phyloP scores from a whole-genome alignment of 768 basidiomycete genomes.

The Tylopilus sp. region DNA sequence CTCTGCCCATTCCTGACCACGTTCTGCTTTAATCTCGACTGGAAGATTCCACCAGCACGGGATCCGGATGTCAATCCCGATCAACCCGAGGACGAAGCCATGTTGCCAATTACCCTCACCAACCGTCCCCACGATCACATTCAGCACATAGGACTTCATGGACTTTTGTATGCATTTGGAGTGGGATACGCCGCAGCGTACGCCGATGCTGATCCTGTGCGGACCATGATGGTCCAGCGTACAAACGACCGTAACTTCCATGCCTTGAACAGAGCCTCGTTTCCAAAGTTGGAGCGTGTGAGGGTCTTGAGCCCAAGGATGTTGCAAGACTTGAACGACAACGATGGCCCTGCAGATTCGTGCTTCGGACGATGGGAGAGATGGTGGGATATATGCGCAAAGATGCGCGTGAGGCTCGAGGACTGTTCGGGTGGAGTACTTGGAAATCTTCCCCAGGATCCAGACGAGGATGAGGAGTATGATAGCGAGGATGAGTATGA shows the following conservation, averaged over 20 bases:
- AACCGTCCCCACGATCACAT: slow-evolving; percentile 56
- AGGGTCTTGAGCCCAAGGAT: slow-evolving; percentile 55
- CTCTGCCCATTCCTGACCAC: slow-evolving; percentile 59
- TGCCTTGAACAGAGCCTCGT: slow-evolving; percentile 50
- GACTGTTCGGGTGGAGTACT: slow-evolving; percentile 71
- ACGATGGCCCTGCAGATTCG: slow-evolving; percentile 44
- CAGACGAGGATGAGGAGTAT: slow-evolving; percentile 32
- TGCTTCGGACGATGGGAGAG: slow-evolving; percentile 57
- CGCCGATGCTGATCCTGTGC: slow-evolving; percentile 41
- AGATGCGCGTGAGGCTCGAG: slow-evolving; percentile 57
- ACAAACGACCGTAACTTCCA: slow-evolving; percentile 67
- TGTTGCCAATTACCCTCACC: slow-evolving; percentile 39
- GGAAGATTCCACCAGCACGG: slow-evolving; percentile 43
- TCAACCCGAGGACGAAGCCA: slow-evolving; percentile 25
- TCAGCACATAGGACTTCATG: slow-evolving; percentile 63
- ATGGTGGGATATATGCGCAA: slow-evolving; percentile 59
- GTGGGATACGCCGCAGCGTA: slow-evolving; percentile 50
- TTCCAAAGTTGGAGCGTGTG: slow-evolving; percentile 59
- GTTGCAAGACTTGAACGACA: slow-evolving; percentile 53
- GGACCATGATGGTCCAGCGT: slow-evolving; percentile 43
- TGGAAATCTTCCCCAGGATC: slow-evolving; percentile 39
- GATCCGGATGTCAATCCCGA: slow-evolving; percentile 17
- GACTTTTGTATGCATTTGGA: slow-evolving; percentile 66
- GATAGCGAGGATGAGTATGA: slow-evolving; percentile 32
- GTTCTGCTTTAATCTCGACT: slow-evolving; percentile 74